phyloP scores from a whole-genome alignment of 192 early-diverging fungal species.

The Linnemannia hyalina region DNA sequence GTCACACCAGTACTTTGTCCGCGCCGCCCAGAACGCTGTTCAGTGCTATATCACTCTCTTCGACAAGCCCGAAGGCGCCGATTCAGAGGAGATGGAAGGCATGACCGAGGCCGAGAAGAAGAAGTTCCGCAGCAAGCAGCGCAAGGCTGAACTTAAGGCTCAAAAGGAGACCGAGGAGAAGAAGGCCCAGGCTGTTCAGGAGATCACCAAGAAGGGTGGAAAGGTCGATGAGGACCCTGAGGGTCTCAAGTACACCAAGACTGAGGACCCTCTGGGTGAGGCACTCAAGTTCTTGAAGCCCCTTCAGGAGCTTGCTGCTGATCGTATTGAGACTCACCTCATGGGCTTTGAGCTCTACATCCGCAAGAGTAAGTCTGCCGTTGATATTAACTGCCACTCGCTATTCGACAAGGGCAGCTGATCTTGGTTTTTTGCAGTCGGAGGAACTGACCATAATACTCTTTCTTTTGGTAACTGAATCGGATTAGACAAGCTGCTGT shows the following conservation, averaged over 20 bases:
- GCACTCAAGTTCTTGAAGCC: constrained; percentile 84
- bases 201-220: constrained; percentile 61
- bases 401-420: neutral
- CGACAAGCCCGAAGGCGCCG: constrained; percentile 54
- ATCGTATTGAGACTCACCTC: constrained; percentile 70
- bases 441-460: too few relatives aligned
- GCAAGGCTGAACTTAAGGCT: constrained; percentile 79
- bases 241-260: constrained; percentile 75
- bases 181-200: constrained; percentile 60
- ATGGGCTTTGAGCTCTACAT: constrained; percentile 78
- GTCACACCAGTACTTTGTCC: constrained; percentile 76
- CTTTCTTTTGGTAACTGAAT: neutral
- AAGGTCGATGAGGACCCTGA: constrained; percentile 79
- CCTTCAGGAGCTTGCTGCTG: constrained; percentile 70
- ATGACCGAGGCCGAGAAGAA: constrained; percentile 82
- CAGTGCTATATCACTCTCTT: constrained; percentile 51
- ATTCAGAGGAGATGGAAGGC: constrained; percentile 54
- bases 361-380: constrained; percentile 63
- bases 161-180: constrained; percentile 65
- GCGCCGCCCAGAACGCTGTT: constrained; percentile 82
- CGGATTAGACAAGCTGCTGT: constrained; percentile 69
- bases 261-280: constrained; percentile 76
- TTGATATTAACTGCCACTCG: neutral
- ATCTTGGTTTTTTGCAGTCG: neutral
- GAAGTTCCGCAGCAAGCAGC: constrained; percentile 81